Percentiles rank a stretch among this genome's conserved stretches.
These are phyloP conservation scores for Penicillium flavigenum DNA, from an alignment of 495 filamentous ascomycete genomes.

Conservation along the genomic window DNA sequence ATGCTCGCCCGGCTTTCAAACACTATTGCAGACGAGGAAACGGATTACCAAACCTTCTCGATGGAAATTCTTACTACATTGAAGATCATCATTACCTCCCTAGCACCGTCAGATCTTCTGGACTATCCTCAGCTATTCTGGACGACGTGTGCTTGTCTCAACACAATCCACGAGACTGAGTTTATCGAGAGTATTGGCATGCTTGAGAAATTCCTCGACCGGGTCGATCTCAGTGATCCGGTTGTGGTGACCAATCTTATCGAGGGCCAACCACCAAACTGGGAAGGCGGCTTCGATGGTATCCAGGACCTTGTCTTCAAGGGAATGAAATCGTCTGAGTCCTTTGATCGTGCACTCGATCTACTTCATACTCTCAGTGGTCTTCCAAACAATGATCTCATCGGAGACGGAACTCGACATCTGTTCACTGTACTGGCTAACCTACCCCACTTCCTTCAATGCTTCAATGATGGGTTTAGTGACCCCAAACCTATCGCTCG, in stretches of 20 bases:
- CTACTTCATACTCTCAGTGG: conserved; percentile 74
- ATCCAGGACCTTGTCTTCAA: conserved; percentile 85
- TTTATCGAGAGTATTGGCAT: conserved; percentile 89
- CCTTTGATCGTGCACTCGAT: conserved; percentile 71
- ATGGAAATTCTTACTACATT: conserved; percentile 96
- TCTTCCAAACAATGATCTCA: conserved; percentile 75
- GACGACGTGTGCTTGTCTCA: conserved; percentile 92
- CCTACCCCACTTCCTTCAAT: conserved; percentile 79
- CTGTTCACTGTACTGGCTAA: conserved; percentile 86
- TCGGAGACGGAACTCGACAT: conserved; percentile 77
- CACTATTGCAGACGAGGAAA: conserved; percentile 89
- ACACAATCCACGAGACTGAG: conserved; percentile 93
- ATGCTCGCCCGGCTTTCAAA: conserved; percentile 94
- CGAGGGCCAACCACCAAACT: conserved; percentile 76
- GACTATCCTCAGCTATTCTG: conserved; percentile 94
- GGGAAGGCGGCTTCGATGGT: conserved; percentile 89
- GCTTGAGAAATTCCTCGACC: conserved; percentile 82
- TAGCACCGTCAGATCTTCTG: conserved; percentile 75
- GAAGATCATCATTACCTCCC: conserved; percentile 80
- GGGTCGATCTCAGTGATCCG: conserved; percentile 75
- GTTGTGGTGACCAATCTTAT: conserved; percentile 65
- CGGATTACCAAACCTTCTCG: conserved; percentile 91
- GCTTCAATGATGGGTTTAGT: conserved; percentile 64
- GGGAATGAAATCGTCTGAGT: conserved; percentile 82
- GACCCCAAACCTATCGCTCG: conserved; percentile 56